Percentiles rank a stretch among this genome's conserved stretches.
phyloP scores from a whole-genome alignment of 2,329 filamentous ascomycete genomes.

The Trichoderma sp. region DNA sequence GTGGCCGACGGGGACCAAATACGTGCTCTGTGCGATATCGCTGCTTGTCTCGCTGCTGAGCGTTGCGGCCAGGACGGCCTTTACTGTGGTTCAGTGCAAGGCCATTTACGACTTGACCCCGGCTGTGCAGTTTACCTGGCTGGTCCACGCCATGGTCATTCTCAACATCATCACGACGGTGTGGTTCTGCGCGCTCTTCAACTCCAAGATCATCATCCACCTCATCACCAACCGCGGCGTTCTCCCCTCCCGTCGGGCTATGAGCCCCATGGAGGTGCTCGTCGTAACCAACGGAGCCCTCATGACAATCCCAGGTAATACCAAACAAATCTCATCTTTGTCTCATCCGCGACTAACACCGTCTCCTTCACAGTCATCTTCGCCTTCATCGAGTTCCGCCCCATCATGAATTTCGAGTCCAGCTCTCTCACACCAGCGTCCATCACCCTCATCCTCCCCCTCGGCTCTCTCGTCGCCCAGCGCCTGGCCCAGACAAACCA shows the following conservation, averaged over 20 bases:
- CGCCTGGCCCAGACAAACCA: slow-evolving; percentile 42
- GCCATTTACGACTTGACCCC: slow-evolving; percentile 36
- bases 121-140: slow-evolving; percentile 40
- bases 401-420: slow-evolving; percentile 51
- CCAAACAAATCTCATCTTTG: not conserved
- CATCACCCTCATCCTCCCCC: slow-evolving; percentile 55
- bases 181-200: slow-evolving; percentile 62
- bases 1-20: slow-evolving; percentile 48
- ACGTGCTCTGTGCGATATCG: slow-evolving; percentile 40
- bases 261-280: slow-evolving; percentile 59
- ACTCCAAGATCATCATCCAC: slow-evolving; percentile 54
- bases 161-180: slow-evolving; percentile 49
- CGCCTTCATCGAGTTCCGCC: slow-evolving; percentile 51
- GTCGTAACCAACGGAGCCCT: slow-evolving; percentile 60
- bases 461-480: slow-evolving; percentile 57
- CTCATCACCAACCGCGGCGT: slow-evolving; percentile 53
- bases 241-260: slow-evolving; percentile 46
- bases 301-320: slow-evolving; percentile 59
- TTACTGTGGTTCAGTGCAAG: slow-evolving; percentile 44
- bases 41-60: slow-evolving; percentile 41
- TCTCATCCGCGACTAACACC: not conserved
- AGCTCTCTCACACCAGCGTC: slow-evolving; percentile 55
- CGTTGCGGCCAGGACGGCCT: slow-evolving; percentile 41
- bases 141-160: slow-evolving; percentile 46
- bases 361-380: slow-evolving; percentile 50